phyloP scores from a whole-genome alignment of 768 basidiomycete species.

The Termitomyces sp. region DNA sequence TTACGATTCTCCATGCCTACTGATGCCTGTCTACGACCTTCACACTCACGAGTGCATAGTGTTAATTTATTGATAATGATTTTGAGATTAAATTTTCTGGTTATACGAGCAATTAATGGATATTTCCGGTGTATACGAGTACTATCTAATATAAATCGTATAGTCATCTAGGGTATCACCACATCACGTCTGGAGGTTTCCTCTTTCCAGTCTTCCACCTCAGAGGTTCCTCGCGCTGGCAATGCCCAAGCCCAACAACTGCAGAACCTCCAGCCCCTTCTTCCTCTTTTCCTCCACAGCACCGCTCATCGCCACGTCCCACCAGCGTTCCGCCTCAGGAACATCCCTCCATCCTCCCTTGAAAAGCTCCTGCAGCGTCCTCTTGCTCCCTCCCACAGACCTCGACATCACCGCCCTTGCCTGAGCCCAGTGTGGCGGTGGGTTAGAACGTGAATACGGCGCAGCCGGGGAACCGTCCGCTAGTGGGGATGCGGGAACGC shows the following conservation, averaged over 20 bases:
- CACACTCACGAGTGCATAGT: background rate
- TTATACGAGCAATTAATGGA: background rate
- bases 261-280: constrained; percentile 32
- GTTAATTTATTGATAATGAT: background rate
- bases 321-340: constrained; percentile 62
- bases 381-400: constrained; percentile 33
- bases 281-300: constrained; percentile 41
- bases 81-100: background rate
- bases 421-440: constrained; percentile 48
- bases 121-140: background rate
- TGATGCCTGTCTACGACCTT: background rate
- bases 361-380: constrained; percentile 45
- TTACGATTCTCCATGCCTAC: background rate
- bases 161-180: background rate
- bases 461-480: constrained; percentile 31
- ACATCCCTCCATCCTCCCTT: constrained; percentile 62
- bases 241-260: constrained; percentile 34
- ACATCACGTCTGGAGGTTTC: background rate
- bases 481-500: constrained; percentile 24
- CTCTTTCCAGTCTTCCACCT: background rate
- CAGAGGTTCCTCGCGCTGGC: constrained; percentile 28
- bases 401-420: constrained; percentile 37
- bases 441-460: constrained; percentile 39
- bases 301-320: constrained; percentile 59
- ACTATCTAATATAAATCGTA: background rate